A percentile compares a stretch with the other conserved stretches of the same genome.
Evolutionary conservation across 352 stramenopile genomes (phyloP).

Genomic region (Phytophthora pseudosyringae): DNA sequence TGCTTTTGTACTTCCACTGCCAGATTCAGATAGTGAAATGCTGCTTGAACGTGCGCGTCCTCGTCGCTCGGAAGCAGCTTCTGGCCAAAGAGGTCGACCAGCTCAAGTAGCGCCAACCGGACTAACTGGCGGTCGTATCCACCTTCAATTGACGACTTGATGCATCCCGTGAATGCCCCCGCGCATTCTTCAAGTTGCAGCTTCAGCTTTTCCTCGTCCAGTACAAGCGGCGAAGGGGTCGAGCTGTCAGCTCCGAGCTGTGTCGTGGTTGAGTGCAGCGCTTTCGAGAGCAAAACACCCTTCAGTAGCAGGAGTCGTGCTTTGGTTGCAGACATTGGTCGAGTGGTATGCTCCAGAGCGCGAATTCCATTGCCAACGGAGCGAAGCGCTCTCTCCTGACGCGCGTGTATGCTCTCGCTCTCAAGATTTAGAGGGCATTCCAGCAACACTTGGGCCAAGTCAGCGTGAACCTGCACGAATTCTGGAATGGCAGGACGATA

Average conservation of each 20-base stretch:
- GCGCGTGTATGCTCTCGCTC: slow-evolving; percentile 24
- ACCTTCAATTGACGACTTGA: slow-evolving; percentile 54
- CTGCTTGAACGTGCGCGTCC: slow-evolving; percentile 67
- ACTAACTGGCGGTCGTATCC: slow-evolving; percentile 68
- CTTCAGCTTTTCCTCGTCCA: slow-evolving; percentile 5
- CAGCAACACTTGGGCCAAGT: slow-evolving; percentile 60
- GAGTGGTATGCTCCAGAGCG: slow-evolving; percentile 50
- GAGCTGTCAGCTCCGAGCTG: not conserved
- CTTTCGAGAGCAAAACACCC: slow-evolving; percentile 59
- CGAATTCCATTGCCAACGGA: slow-evolving; percentile 48
- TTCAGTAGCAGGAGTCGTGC: slow-evolving; percentile 62
- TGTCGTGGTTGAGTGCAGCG: slow-evolving; percentile 6
- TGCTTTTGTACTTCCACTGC: slow-evolving; percentile 51
- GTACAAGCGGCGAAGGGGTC: not conserved
- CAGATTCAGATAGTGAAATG: slow-evolving; percentile 75
- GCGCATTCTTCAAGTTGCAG: slow-evolving; percentile 34
- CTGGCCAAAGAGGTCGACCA: slow-evolving; percentile 66
- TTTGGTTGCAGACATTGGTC: slow-evolving; percentile 46
- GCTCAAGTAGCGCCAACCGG: slow-evolving; percentile 55
- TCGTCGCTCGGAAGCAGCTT: slow-evolving; percentile 51
- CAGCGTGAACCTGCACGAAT: slow-evolving; percentile 60
- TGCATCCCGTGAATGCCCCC: slow-evolving; percentile 25
- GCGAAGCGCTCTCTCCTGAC: slow-evolving; percentile 32
- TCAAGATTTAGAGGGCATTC: slow-evolving; percentile 37
- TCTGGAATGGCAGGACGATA: slow-evolving; percentile 56